phyloP scores from a whole-genome alignment of 1,284 basidiomycete genomes.

The Austroboletus rostrupii region DNA sequence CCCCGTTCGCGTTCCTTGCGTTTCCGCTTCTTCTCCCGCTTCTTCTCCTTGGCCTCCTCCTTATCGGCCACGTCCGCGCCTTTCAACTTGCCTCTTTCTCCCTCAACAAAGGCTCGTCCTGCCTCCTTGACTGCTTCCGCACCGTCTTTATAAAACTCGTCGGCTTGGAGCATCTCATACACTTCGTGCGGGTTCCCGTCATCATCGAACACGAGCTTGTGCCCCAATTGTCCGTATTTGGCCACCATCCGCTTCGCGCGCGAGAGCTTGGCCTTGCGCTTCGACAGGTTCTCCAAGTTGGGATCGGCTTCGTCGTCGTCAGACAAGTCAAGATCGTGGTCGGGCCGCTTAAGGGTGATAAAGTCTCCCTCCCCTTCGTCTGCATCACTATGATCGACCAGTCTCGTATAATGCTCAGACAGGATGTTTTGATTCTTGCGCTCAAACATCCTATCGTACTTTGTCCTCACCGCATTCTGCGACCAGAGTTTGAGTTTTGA shows the following conservation, averaged over 20 bases:
- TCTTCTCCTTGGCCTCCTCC: constrained; percentile 83
- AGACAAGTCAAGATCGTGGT: constrained; percentile 80
- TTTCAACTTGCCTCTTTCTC: constrained; percentile 69
- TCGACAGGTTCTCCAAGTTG: constrained; percentile 47
- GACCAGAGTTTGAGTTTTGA: background rate
- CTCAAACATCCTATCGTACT: constrained; percentile 98
- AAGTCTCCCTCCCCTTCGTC: constrained; percentile 77
- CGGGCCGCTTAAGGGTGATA: constrained; percentile 86
- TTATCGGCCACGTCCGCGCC: constrained; percentile 74
- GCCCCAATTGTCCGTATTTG: constrained; percentile 57
- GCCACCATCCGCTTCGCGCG: constrained; percentile 76
- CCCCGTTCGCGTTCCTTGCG: constrained; percentile 69
- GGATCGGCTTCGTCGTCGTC: constrained; percentile 30
- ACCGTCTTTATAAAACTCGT: constrained; percentile 60
- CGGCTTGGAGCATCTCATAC: constrained; percentile 76
- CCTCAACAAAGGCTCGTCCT: constrained; percentile 66
- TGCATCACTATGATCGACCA: constrained; percentile 66
- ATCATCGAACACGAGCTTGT: constrained; percentile 83
- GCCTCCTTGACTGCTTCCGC: constrained; percentile 64
- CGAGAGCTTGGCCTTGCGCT: constrained; percentile 64
- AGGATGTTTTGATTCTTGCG: constrained; percentile 94
- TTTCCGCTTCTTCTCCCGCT: constrained; percentile 86
- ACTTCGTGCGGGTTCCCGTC: constrained; percentile 76
- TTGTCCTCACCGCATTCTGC: constrained; percentile 68
- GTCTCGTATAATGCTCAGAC: constrained; percentile 87